Base-by-base conservation (phyloP, 1,284 basidiomycete genomes). In the Phellinidium pouzarii region DNA sequence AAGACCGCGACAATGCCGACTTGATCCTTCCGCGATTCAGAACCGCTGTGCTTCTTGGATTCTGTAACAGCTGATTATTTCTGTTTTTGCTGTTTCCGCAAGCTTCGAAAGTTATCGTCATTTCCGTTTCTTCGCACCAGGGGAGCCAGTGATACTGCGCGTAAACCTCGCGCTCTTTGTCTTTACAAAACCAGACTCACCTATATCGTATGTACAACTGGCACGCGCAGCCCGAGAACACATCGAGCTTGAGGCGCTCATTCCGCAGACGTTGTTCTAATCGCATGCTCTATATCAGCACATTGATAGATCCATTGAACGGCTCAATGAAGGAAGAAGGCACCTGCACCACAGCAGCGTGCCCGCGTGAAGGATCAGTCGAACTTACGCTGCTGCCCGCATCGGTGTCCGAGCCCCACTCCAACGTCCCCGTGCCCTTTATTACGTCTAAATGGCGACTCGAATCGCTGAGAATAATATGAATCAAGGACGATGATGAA, bases 291-390 rank as follows among this genome's bases (percentile, higher is more conserved):
- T 14, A 22, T 47, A 29, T 47, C 44, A 53, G 34, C 44, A 29
- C 4, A 29, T 29, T 5, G 14, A 14, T 27, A 45, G 23, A 47
- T 20, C 2, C 31, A 40, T 17, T 17, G 27, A 22, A 44, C 14
- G 48, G 20, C 36, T 29, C 27, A 54, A 50, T 47, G 22, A 36
- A 27, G 26, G 17, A 23, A 46, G 34, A 29, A 42, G 48, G 34
- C 22, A 36, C 42, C 8, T 48, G 37, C 25, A 54, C 48, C 53
- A 46, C 27, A 29, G 38, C 44, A 50, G 29, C 49, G 42, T 44
- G 29, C 44, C 49, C 27, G 44, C 44, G 44, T 47, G 51, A 41
- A 52, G 38, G 20, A 29, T 42, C 14, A 20, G 17, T 42, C 23
- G 12, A 23, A 42, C 27, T 36, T n/a, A 29, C 38, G 20, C 48